Evolutionary conservation across 2,329 filamentous ascomycete species (phyloP).

Genomic region (Calonectria ilicicola): DNA sequence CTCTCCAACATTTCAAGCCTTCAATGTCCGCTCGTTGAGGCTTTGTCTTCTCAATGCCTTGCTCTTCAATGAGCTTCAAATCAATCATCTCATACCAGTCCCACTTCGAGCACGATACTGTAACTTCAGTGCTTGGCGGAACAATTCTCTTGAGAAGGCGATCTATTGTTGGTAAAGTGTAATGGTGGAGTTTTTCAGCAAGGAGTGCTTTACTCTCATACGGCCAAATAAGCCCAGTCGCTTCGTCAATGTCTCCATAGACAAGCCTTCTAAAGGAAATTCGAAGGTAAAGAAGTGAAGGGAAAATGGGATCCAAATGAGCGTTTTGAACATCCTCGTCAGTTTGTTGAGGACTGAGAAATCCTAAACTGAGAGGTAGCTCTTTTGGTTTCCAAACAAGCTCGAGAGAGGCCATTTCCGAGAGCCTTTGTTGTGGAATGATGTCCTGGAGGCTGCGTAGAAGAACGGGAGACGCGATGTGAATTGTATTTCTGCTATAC

Average conservation of each 20-base stretch:
- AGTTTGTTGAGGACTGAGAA: neutral
- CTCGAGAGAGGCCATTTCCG: conserved; percentile 30
- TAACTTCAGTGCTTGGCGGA: conserved; percentile 25
- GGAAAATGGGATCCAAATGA: conserved; percentile 13
- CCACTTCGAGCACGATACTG: conserved; percentile 31
- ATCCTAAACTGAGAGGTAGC: conserved; percentile 18
- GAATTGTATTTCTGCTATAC: conserved; percentile 44
- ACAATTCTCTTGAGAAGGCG: conserved; percentile 26
- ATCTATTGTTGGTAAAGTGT: conserved; percentile 26
- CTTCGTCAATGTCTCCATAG: conserved; percentile 22
- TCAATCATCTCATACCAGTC: conserved; percentile 32
- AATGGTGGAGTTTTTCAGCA: conserved; percentile 16
- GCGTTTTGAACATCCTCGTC: neutral
- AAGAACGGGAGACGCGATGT: conserved; percentile 33
- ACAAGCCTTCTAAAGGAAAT: conserved; percentile 24
- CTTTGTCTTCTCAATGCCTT: conserved; percentile 24
- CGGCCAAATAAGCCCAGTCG: conserved; percentile 27
- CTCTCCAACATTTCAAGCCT: conserved; percentile 32
- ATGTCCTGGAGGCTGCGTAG: conserved; percentile 30
- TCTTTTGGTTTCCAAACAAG: conserved; percentile 29
- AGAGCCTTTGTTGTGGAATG: conserved; percentile 21
- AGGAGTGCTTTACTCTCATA: conserved; percentile 24
- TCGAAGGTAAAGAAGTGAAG: conserved; percentile 25
- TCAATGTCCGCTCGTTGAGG: conserved; percentile 28
- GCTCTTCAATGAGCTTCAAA: conserved; percentile 24